Base-by-base conservation (phyloP, 2,329 filamentous ascomycete species). In the Ophiocordyceps unilateralis region DNA sequence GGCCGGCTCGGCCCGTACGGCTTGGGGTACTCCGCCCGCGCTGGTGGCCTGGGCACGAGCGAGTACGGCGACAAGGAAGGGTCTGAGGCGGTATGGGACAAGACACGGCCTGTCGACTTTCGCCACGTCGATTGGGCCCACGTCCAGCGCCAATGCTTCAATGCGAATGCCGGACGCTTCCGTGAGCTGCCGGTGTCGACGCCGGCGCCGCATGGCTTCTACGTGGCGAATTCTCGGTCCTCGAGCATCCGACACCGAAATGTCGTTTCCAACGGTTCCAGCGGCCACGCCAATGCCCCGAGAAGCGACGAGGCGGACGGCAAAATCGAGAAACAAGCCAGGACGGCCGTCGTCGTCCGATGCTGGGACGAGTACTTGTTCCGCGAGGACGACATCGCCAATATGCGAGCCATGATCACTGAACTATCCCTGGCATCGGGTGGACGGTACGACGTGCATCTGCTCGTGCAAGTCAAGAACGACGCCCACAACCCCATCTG, bases 1-100 rank as follows among this genome's bases (percentile, higher is more conserved):
- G 89, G 89, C 3, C 75, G 87, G 48, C 75, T 91, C 24, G 88
- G 85, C 0, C 83, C 89, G 0, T 98, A 98, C 52, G 89, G 89
- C 0, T 76, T 86, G 47, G 89, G 89, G 9, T 96, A 96, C 58
- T 84, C 82, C 26, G 67, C 72, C 28, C 77, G 78, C 45, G 77
- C 72, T 49, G 89, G 89, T 12, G 89, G 89, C 2, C 77, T 82
- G 22, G 87, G 89, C 5, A 78, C 83, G n/a, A 88, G 85, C 11
- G 74, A 93, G 59, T 78, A 87, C 52, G 86, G 86, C 20, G 83
- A 95, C 48, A 77, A 72, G 41, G 83, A 91, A 49, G 88, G 86
- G 4, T 72, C 77, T n/a, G 81, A 88, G 37, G 66, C 72, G 20
- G 79, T 93, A 9, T 95, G 88, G 87, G 68, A 74, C 12, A 69